Evolutionary conservation across 495 filamentous ascomycete species (phyloP).

Genomic region (Melanomma pulvis-pyrius): DNA sequence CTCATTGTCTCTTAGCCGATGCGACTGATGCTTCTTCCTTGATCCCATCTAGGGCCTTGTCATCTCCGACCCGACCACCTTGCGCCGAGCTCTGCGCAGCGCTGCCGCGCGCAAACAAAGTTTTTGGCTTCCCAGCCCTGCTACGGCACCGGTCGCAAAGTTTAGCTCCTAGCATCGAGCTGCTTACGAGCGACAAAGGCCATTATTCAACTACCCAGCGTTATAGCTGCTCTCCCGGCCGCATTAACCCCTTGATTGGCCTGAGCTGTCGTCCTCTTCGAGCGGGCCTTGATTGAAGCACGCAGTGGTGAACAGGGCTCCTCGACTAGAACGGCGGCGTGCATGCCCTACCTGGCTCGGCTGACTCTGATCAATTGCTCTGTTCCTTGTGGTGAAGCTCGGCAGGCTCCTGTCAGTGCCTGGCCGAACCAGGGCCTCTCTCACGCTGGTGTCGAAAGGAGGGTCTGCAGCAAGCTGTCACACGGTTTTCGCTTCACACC

Average conservation of each 20-base stretch:
- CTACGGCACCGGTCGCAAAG: constrained; percentile 37
- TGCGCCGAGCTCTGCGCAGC: constrained; percentile 4
- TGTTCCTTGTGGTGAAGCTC: constrained; percentile 4
- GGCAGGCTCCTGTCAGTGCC: constrained; percentile 7
- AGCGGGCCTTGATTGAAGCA: constrained; percentile 17
- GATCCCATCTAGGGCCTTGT: neutral
- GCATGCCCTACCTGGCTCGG: constrained; percentile 32
- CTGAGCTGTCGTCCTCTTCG: constrained; percentile 1
- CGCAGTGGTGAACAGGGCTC: constrained; percentile 24
- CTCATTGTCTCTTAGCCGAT: neutral
- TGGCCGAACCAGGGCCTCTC: constrained; percentile 8
- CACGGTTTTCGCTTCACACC: constrained; percentile 31
- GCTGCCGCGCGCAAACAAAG: constrained; percentile 32
- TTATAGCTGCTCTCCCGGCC: constrained; percentile 20
- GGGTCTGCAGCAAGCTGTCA: constrained; percentile 21
- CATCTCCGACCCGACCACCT: neutral
- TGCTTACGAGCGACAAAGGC: constrained; percentile 18
- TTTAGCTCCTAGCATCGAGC: constrained; percentile 22
- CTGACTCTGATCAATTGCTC: constrained; percentile 23
- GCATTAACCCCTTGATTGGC: constrained; percentile 28
- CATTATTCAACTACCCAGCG: constrained; percentile 27
- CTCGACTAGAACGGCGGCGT: constrained; percentile 33
- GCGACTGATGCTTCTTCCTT: neutral
- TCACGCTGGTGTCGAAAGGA: constrained; percentile 17
- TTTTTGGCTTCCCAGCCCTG: constrained; percentile 36